These are phyloP conservation scores for Schizopora paradoxa DNA, from an alignment of 1,284 basidiomycete genomes.

Conservation along the genomic window DNA sequence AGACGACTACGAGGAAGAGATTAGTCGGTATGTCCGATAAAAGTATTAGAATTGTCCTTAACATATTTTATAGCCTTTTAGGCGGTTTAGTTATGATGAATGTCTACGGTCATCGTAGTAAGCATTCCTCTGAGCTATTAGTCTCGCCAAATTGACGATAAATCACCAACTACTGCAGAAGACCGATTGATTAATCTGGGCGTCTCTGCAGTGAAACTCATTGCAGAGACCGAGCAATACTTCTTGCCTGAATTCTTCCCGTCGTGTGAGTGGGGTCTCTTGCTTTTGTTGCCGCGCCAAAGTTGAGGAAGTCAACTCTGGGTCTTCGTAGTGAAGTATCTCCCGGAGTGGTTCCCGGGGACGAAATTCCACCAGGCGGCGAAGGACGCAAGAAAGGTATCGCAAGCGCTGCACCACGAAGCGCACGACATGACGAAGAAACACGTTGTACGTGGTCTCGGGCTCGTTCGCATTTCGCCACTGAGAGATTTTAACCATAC, in stretches of 20 bases:
- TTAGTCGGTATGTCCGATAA: background rate
- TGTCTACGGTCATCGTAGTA: conserved; percentile 11
- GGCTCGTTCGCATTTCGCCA: too few relatives aligned
- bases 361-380: conserved; percentile 14
- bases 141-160: background rate
- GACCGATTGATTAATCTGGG: background rate
- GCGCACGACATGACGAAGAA: background rate
- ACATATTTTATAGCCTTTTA: background rate
- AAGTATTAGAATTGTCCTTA: background rate
- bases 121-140: too few relatives aligned
- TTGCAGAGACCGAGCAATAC: too few relatives aligned
- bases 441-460: too few relatives aligned
- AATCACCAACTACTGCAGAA: background rate
- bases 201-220: background rate
- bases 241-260: too few relatives aligned
- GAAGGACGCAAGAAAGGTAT: background rate
- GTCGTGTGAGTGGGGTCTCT: background rate
- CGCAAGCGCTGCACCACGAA: background rate
- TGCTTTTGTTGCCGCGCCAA: background rate
- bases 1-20: background rate
- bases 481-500: too few relatives aligned
- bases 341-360: conserved; percentile 21
- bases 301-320: background rate
- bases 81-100: conserved; percentile 7
- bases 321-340: conserved; percentile 16